Evolutionary conservation across 495 filamentous ascomycete species (phyloP).

Genomic region (Bryoglossum gracile): DNA sequence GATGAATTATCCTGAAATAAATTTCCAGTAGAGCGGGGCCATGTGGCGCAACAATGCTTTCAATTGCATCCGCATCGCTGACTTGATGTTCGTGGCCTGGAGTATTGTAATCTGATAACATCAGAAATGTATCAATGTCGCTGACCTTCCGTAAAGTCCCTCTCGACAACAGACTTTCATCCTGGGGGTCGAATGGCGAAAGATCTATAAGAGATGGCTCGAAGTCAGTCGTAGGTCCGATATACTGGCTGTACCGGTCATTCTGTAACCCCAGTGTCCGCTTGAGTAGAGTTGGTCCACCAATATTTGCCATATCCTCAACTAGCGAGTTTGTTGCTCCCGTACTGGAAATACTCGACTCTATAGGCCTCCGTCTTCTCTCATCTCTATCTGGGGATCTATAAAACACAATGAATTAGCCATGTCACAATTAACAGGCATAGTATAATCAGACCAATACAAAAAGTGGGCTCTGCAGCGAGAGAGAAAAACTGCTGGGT

Average conservation of each 20-base stretch:
- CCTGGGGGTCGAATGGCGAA: conserved; percentile 60
- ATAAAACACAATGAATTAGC: conserved; percentile 7
- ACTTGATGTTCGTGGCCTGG: conserved; percentile 52
- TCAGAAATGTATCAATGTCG: conserved; percentile 75
- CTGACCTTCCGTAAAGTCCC: conserved; percentile 73
- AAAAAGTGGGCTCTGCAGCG: conserved; percentile 24
- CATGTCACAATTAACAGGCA: background rate
- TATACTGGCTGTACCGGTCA: conserved; percentile 55
- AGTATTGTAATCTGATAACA: conserved; percentile 59
- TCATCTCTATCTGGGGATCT: conserved; percentile 49
- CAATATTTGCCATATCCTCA: conserved; percentile 56
- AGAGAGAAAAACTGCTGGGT: conserved; percentile 22
- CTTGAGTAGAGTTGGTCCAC: conserved; percentile 51
- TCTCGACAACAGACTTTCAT: conserved; percentile 60
- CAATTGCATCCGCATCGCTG: conserved; percentile 69
- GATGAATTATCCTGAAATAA: conserved; percentile 84
- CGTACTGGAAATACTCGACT: conserved; percentile 46
- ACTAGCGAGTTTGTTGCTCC: conserved; percentile 44
- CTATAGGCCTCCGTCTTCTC: conserved; percentile 43
- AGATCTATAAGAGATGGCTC: conserved; percentile 67
- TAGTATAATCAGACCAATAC: conserved; percentile 5
- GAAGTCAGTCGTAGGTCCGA: conserved; percentile 64
- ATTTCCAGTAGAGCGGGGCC: conserved; percentile 74
- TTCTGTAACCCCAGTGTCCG: conserved; percentile 58
- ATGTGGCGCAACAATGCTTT: conserved; percentile 74